These are phyloP conservation scores for Solanum medicagineum DNA, from an alignment of 257 asterid species.

Conservation along the genomic window DNA sequence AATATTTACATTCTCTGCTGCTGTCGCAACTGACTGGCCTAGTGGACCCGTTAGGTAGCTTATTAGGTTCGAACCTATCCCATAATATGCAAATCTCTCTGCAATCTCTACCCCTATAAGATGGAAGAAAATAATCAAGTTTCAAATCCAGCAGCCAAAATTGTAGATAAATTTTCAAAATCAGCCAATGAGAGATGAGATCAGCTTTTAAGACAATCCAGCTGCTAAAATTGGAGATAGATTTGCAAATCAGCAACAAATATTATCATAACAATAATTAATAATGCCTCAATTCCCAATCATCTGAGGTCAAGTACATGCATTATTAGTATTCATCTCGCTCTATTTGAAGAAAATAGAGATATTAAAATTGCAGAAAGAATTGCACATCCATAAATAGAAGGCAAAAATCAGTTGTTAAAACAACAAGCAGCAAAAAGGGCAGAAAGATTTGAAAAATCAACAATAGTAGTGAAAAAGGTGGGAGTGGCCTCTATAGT, in stretches of 20 bases:
- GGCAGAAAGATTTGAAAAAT: neutral
- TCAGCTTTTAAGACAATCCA: neutral
- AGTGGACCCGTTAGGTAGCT: constrained; percentile 34
- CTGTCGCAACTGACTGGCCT: constrained; percentile 29
- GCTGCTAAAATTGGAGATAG: neutral
- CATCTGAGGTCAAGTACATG: neutral
- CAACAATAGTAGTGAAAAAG: neutral
- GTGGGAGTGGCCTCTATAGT: too few species aligned
- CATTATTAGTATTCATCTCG: neutral
- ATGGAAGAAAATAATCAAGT: neutral
- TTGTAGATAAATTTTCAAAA: neutral
- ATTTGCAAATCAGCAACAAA: neutral
- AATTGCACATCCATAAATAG: neutral
- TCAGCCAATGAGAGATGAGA: neutral
- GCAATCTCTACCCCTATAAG: constrained; percentile 28
- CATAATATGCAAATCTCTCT: constrained; percentile 26
- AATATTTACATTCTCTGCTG: constrained; percentile 21
- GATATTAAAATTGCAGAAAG: neutral
- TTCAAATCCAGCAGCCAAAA: neutral
- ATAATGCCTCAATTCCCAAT: neutral
- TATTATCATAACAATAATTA: neutral
- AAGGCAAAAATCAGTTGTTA: neutral
- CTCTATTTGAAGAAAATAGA: neutral
- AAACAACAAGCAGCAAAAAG: neutral
- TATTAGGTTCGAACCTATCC: constrained; percentile 22